phyloP scores from a whole-genome alignment of 768 basidiomycete genomes.

The Phylloporus arenicola region DNA sequence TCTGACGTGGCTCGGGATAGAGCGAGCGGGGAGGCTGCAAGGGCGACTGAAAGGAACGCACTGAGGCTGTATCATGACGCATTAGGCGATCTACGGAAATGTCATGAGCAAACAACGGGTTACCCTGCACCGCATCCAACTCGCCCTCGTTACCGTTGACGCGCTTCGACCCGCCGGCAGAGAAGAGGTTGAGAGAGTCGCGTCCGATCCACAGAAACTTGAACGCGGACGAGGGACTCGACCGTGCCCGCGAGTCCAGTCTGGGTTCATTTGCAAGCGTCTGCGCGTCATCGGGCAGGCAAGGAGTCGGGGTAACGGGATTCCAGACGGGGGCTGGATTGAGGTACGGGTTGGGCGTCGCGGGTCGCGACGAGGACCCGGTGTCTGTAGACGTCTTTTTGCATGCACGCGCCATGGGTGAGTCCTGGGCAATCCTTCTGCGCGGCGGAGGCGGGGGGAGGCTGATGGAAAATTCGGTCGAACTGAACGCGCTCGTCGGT shows the following conservation, averaged over 20 bases:
- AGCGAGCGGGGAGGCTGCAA: too few relatives aligned
- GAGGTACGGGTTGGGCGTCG: slow-evolving; percentile 32
- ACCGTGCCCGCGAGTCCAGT: slow-evolving; percentile 1
- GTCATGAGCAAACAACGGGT: slow-evolving; percentile 4
- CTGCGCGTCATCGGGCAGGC: slow-evolving; percentile 10
- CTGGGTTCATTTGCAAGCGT: background rate
- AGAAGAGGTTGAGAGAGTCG: slow-evolving; percentile 26
- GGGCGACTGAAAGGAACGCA: too few relatives aligned
- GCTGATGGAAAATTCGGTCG: slow-evolving; percentile 20
- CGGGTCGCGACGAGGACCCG: slow-evolving; percentile 16
- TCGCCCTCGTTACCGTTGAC: slow-evolving; percentile 14
- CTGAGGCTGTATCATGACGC: slow-evolving; percentile 21
- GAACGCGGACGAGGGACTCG: slow-evolving; percentile 11
- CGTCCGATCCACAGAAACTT: slow-evolving; percentile 29
- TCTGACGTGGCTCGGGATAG: too few relatives aligned
- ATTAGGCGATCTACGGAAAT: slow-evolving; percentile 12
- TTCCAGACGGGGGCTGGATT: slow-evolving; percentile 31
- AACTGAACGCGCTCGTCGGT: slow-evolving; percentile 12
- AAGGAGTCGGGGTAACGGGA: slow-evolving; percentile 6
- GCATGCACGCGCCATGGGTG: slow-evolving; percentile 13
- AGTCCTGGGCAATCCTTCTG: slow-evolving; percentile 10
- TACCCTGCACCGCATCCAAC: slow-evolving; percentile 24
- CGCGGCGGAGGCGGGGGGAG: slow-evolving; percentile 35
- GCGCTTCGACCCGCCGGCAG: slow-evolving; percentile 6
- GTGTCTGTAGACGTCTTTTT: slow-evolving; percentile 16